Base-by-base conservation (phyloP, 768 basidiomycete genomes). In the Leucocoprinus leucothites region DNA sequence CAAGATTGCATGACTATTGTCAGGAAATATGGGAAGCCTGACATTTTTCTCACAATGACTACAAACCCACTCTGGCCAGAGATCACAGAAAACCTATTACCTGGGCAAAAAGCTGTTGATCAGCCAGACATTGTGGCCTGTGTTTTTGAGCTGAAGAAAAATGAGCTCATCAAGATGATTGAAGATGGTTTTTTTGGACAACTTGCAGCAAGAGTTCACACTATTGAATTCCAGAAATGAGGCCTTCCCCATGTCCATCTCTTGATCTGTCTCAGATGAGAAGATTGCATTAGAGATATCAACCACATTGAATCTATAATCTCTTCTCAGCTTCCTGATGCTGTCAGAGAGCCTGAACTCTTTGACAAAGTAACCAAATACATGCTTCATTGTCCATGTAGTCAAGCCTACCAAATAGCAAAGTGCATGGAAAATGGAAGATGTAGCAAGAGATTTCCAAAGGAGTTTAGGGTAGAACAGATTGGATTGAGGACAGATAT, bases 201-300 rank as follows among this genome's bases (percentile, higher is more conserved):
- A n/a, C n/a, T n/a, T n/a, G n/a, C n/a, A n/a, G n/a, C n/a, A n/a
- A n/a, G n/a, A n/a, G 71, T 82, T 0, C 76, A 80, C 53, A 74
- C 73, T 1, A 80, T 82, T 44, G 77, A 83, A 52, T 82, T 79
- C 55, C 80, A 82, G 62, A 82, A 82, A 51, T 63, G 74, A 1
- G 80, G 82, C 0, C 71, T 82, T 0, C 80, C 79, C 31, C 80
- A 83, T 55, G 74, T 78, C 4, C 38, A 38, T n/a, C 38, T 38
- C 4, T 13, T 38, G 3, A 8, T 38, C 38, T 38, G 5, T 38
- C 38, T 38, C 4, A n/a, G 9, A 38, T n/a, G 9, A 11, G 9
- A 3, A 8, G 3, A 13, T 6, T n/a, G 4, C 3, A 4, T 4
- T 38, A 3, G 4, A n/a, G 16, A n/a, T 4, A 11, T 3, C 38